Base-by-base conservation (phyloP, 306 rosid genomes). In the Amphicarpaea edgeworthii region DNA sequence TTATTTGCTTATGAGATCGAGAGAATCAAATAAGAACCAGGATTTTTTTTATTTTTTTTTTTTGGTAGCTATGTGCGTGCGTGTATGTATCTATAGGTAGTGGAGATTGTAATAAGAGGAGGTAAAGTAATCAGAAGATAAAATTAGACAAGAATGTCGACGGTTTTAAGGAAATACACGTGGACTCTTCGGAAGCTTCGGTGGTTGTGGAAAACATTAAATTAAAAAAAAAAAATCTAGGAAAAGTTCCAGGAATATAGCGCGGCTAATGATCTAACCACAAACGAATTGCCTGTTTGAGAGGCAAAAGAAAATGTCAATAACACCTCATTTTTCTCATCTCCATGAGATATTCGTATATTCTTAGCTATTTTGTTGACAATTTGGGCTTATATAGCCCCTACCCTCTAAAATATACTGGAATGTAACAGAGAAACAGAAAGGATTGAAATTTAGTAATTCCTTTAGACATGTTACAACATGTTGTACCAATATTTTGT, bases 121-220 rank as follows among this genome's bases (percentile, higher is more conserved):
- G 24, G n/a, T 8, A 1, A 32, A 40, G n/a, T n/a, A n/a, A 51
- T n/a, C 8, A 50, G 12, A 3, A 37, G 55, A 11, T 50, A 24
- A 38, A 75, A 34, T 9, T 16, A 54, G 12, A 2, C 5, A 21
- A 5, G 8, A 32, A 23, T 62, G 50, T n/a, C 1, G 37, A 15
- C 75, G 64, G 75, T 80, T n/a, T 12, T n/a, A 30, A 68, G 1
- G 49, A 12, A n/a, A 14, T n/a, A 76, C 85, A 81, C 77, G 81
- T 76, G 81, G 73, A 37, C 28, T 73, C 57, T 21, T 45, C 1
- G 57, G 60, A 81, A 69, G 58, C 30, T 68, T 74, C 59, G 3
- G 9, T 40, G 3, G 9, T 40, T 38, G 9, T 66, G 38, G 16
- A 20, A 20, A 41, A n/a, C 3, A 21, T 37, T 45, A 59, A 69